These are phyloP conservation scores for Pseudozyma sp. DNA, from an alignment of 1,284 basidiomycete genomes.

Conservation along the genomic window DNA sequence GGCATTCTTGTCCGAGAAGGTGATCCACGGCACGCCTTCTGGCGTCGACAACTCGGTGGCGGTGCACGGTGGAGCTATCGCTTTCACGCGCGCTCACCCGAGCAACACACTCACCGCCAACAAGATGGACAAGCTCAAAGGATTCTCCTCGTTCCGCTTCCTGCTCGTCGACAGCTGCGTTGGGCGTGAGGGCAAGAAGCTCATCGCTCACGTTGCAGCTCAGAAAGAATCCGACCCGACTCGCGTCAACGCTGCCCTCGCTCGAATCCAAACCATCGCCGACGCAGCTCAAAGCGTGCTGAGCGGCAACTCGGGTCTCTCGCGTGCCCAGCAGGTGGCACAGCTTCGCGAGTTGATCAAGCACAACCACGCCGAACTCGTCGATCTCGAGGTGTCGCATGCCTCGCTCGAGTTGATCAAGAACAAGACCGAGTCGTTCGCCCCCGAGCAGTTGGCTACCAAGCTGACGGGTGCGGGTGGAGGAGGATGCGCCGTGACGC, in stretches of 20 bases:
- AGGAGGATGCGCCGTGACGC: constrained; percentile 94
- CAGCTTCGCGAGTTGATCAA: constrained; percentile 73
- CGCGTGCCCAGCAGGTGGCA: constrained; percentile 29
- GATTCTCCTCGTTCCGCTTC: constrained; percentile 77
- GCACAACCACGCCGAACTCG: constrained; percentile 89
- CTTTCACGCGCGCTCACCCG: constrained; percentile 86
- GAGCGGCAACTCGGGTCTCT: constrained; percentile 20
- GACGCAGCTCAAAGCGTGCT: constrained; percentile 57
- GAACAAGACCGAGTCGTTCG: constrained; percentile 77
- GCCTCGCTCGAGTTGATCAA: constrained; percentile 86
- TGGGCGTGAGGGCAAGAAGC: constrained; percentile 89
- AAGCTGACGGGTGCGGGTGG: constrained; percentile 99
- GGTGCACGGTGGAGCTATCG: constrained; percentile 90
- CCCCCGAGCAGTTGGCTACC: constrained; percentile 76
- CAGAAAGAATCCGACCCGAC: constrained; percentile 77
- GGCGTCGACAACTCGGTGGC: constrained; percentile 97
- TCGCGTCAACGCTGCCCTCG: constrained; percentile 49
- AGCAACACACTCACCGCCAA: constrained; percentile 73
- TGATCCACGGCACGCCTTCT: constrained; percentile 95
- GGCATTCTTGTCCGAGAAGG: constrained; percentile 95
- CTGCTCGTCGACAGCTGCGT: constrained; percentile 92
- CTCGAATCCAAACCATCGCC: constrained; percentile 48
- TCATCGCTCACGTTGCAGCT: constrained; percentile 87
- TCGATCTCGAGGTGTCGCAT: constrained; percentile 92
- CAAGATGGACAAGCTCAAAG: constrained; percentile 85